phyloP scores from a whole-genome alignment of 2,329 filamentous ascomycete species.

The Trichoderma afroharzianum region DNA sequence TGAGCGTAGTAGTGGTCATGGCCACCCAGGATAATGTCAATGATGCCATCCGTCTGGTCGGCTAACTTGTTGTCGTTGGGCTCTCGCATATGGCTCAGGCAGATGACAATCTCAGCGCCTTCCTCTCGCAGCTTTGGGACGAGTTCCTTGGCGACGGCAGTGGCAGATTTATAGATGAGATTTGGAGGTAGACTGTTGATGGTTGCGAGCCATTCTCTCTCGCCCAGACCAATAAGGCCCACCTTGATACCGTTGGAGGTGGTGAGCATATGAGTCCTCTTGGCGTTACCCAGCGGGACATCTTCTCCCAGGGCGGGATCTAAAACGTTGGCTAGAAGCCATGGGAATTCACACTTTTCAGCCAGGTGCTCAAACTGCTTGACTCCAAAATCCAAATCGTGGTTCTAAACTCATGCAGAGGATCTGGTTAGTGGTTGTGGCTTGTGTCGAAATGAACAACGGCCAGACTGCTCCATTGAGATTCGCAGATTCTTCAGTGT shows the following conservation, averaged over 20 bases:
- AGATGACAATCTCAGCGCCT: constrained; percentile 79
- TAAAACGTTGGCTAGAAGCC: constrained; percentile 84
- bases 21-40: constrained; percentile 83
- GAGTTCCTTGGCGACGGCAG: constrained; percentile 69
- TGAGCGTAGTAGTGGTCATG: constrained; percentile 90
- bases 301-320: constrained; percentile 76
- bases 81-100: constrained; percentile 80
- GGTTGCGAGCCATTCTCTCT: constrained; percentile 84
- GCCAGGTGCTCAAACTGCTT: constrained; percentile 72
- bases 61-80: constrained; percentile 88
- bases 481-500: not conserved
- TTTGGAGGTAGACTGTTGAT: constrained; percentile 82
- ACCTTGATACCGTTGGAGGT: constrained; percentile 81
- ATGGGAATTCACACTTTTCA: constrained; percentile 76
- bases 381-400: constrained; percentile 90
- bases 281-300: constrained; percentile 71
- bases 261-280: constrained; percentile 72
- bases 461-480: not conserved
- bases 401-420: constrained; percentile 54
- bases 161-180: constrained; percentile 77
- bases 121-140: constrained; percentile 68
- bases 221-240: constrained; percentile 79
- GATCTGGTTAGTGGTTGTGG: not conserved
- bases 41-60: constrained; percentile 64
- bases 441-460: constrained; percentile 29